Percentiles rank a stretch among this genome's conserved stretches.
Conservation (phyloP, 768 basidiomycete species). For the Termitomyces titanicus region DNA sequence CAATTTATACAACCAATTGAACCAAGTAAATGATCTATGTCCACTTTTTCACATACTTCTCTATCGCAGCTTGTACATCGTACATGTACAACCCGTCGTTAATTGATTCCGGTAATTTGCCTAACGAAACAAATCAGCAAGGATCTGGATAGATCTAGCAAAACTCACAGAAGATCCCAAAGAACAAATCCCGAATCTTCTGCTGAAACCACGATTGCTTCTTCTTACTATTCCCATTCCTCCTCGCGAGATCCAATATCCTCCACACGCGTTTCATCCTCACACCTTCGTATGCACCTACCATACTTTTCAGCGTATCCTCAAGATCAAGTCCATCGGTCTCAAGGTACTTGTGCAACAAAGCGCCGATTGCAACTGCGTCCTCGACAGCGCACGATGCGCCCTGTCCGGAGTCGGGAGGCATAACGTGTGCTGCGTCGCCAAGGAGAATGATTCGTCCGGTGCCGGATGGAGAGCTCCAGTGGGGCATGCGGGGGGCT, state of each 20-base stretch:
- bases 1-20: no score
- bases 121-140: conserved; percentile 9
- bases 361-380: conserved; percentile 29
- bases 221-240: conserved; percentile 28
- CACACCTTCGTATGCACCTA: conserved; percentile 28
- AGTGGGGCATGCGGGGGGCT: conserved; percentile 30
- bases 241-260: conserved; percentile 31
- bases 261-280: conserved; percentile 29
- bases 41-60: conserved; percentile 17
- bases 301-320: conserved; percentile 19
- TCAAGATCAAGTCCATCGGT: conserved; percentile 1
- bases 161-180: conserved; percentile 29
- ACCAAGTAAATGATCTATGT: no score
- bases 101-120: conserved; percentile 27
- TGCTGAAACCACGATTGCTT: conserved; percentile 26
- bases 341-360: conserved; percentile 29
- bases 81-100: conserved; percentile 24
- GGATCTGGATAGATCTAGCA: not conserved
- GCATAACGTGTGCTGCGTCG: conserved; percentile 42
- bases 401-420: conserved; percentile 39
- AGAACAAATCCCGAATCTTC: conserved; percentile 28
- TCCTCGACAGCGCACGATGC: conserved; percentile 39
- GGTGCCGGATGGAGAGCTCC: conserved; percentile 25
- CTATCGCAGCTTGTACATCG: conserved; percentile 22
- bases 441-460: conserved; percentile 37